These are phyloP conservation scores for Niebla homalea DNA, from an alignment of 495 filamentous ascomycete species.

Conservation along the genomic window DNA sequence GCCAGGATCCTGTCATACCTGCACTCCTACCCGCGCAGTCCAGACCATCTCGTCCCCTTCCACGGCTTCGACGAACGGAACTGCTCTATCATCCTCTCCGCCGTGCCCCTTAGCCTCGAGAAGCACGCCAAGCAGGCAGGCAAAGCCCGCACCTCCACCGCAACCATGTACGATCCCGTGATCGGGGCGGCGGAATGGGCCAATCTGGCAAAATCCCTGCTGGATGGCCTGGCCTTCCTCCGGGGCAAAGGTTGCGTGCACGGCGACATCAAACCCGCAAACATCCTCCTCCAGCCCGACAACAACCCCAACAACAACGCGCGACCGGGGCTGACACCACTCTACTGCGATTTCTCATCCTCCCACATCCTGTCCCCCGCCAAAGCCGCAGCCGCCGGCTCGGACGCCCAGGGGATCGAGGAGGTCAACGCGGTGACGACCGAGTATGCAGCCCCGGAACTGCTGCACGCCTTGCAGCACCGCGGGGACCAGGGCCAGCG, in stretches of 20 bases:
- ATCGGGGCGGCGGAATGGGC: constrained; percentile 29
- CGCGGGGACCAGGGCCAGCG: constrained; percentile 17
- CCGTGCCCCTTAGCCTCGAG: constrained; percentile 38
- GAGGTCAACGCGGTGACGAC: constrained; percentile 37
- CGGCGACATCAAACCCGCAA: constrained; percentile 45
- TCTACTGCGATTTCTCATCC: constrained; percentile 51
- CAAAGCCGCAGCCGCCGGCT: constrained; percentile 3
- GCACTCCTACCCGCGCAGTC: constrained; percentile 21
- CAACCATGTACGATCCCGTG: constrained; percentile 41
- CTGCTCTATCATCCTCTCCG: constrained; percentile 39
- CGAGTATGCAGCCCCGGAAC: constrained; percentile 45
- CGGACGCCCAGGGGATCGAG: background rate
- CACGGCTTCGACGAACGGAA: constrained; percentile 37
- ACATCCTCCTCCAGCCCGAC: constrained; percentile 31
- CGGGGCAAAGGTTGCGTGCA: constrained; percentile 36
- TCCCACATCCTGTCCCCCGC: constrained; percentile 25
- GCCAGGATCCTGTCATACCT: constrained; percentile 39
- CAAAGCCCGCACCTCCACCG: constrained; percentile 24
- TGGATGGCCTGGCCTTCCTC: constrained; percentile 39
- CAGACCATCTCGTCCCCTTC: constrained; percentile 39
- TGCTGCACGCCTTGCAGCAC: constrained; percentile 28
- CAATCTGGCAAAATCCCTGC: constrained; percentile 33
- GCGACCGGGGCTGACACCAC: constrained; percentile 22
- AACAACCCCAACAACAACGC: background rate
- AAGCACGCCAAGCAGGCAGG: constrained; percentile 32